A percentile compares a stretch with the other conserved stretches of the same genome.
Conservation (phyloP, 208 protist species). For the Histomonas meleagridis region DNA sequence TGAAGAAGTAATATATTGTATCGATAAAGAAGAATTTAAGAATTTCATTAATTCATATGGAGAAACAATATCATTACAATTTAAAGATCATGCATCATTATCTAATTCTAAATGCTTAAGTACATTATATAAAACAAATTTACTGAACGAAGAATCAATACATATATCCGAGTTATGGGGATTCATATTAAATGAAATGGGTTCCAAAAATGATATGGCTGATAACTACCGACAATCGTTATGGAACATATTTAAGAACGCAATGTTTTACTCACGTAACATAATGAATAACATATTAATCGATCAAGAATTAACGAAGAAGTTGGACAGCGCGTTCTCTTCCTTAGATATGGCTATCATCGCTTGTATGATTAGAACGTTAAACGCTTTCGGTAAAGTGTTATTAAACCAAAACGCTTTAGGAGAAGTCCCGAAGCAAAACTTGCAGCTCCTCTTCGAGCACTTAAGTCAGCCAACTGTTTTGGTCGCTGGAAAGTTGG, state of each 20-base stretch:
- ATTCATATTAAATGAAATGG: neutral
- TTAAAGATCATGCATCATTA: neutral
- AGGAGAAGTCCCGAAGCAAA: no score
- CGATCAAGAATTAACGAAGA: neutral
- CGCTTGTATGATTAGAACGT: neutral
- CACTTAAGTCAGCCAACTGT: no score
- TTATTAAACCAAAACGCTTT: no score
- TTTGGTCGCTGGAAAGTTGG: no score
- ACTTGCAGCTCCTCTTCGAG: no score
- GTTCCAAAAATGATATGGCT: neutral
- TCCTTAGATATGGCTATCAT: neutral
- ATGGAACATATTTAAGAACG: neutral
- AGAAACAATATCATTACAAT: neutral
- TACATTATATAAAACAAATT: neutral
- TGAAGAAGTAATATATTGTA: neutral
- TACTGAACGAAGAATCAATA: neutral
- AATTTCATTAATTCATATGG: neutral
- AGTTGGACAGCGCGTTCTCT: neutral
- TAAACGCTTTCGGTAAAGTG: no score
- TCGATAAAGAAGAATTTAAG: neutral
- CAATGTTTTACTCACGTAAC: neutral
- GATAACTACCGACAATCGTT: neutral
- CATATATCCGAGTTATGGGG: neutral
- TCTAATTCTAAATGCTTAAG: neutral
- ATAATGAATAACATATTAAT: neutral